Conservation (phyloP, 2,329 filamentous ascomycete species). For the Pseudopithomyces maydicus region DNA sequence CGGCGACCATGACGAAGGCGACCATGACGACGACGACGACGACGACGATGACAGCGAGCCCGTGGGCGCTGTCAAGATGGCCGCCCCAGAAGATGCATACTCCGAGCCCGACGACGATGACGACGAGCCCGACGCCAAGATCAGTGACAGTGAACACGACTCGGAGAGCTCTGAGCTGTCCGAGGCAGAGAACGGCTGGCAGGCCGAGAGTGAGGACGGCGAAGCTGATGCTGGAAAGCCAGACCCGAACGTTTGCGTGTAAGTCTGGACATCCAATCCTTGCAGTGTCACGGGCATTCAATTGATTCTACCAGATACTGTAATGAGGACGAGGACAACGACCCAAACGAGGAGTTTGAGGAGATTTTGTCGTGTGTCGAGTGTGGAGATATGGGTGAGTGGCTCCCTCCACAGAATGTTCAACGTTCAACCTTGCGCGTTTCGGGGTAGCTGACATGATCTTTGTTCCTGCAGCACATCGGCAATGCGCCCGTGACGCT, state of each 20-base stretch:
- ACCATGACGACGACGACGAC: conserved; percentile 56
- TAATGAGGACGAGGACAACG: conserved; percentile 79
- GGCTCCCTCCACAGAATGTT: conserved; percentile 15
- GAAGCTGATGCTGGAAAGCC: conserved; percentile 61
- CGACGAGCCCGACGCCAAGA: conserved; percentile 46
- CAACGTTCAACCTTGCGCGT: conserved; percentile 34
- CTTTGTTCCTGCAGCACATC: conserved; percentile 72
- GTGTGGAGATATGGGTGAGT: conserved; percentile 84
- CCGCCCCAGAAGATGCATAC: conserved; percentile 31
- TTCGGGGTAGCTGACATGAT: conserved; percentile 53
- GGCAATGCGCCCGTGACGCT: conserved; percentile 81
- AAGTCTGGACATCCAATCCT: conserved; percentile 41
- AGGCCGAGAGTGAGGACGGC: conserved; percentile 58
- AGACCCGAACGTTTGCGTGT: conserved; percentile 68
- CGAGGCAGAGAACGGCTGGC: conserved; percentile 62
- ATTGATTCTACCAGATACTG: conserved; percentile 67
- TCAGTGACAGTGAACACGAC: conserved; percentile 44
- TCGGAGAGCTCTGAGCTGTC: conserved; percentile 51
- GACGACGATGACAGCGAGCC: conserved; percentile 57
- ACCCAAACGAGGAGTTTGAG: conserved; percentile 81
- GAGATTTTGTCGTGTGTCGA: conserved; percentile 75
- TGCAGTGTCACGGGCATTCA: conserved; percentile 7
- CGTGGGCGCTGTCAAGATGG: conserved; percentile 49
- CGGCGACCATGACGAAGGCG: conserved; percentile 52
- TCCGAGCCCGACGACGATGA: conserved; percentile 50